Percentiles rank a stretch among this genome's conserved stretches.
Evolutionary conservation across 768 basidiomycete genomes (phyloP).

Genomic region (Lactarius vividus): DNA sequence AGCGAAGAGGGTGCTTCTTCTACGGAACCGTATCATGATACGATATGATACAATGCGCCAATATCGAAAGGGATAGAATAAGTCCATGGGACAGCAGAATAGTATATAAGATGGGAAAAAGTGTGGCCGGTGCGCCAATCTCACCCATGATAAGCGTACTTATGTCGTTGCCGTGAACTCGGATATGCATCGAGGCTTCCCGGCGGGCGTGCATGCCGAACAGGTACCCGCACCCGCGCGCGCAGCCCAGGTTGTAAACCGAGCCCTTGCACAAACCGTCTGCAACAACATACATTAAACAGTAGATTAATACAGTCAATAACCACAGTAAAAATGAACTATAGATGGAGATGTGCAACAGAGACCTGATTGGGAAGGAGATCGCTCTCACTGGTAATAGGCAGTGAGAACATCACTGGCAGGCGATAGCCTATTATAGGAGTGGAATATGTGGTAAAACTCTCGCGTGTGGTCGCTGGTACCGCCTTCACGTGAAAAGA

Average conservation of each 20-base stretch:
- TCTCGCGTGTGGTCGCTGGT: background rate
- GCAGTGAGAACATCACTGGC: background rate
- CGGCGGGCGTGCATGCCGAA: background rate
- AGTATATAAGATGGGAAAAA: background rate
- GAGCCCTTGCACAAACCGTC: background rate
- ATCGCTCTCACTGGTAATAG: background rate
- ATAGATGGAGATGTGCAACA: background rate
- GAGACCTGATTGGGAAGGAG: background rate
- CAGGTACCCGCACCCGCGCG: background rate
- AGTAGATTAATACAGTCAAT: background rate
- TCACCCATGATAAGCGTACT: background rate
- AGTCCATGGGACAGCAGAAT: background rate
- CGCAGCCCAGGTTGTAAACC: background rate
- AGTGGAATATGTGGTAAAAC: background rate
- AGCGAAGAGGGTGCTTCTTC: background rate
- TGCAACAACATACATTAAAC: background rate
- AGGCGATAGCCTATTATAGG: background rate
- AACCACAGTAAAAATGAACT: background rate
- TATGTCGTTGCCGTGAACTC: background rate
- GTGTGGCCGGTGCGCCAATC: background rate
- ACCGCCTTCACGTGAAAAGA: background rate
- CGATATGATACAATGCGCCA: background rate
- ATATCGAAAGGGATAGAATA: background rate
- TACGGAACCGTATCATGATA: background rate
- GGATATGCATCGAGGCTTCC: background rate